Conservation (phyloP, 2,329 filamentous ascomycete genomes). For the Ophiostoma fasciatum region DNA sequence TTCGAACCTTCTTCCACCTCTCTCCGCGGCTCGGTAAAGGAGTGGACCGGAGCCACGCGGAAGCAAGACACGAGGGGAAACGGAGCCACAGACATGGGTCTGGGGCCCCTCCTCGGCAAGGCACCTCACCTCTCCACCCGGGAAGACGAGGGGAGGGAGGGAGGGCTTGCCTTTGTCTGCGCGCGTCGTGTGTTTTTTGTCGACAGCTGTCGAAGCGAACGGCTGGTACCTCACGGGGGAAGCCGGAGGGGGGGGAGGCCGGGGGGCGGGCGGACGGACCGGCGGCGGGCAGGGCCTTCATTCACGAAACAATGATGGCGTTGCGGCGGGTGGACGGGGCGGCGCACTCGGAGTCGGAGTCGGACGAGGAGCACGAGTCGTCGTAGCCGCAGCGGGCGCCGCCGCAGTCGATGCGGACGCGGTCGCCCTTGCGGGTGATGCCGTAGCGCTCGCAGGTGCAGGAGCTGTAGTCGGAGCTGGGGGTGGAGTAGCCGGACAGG, state of each 20-base stretch:
- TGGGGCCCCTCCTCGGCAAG: too few species aligned
- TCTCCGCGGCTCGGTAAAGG: slow-evolving; percentile 4
- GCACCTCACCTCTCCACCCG: too few species aligned
- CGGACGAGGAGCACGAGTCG: slow-evolving; percentile 53
- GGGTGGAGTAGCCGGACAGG: slow-evolving; percentile 65
- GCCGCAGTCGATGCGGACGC: slow-evolving; percentile 92
- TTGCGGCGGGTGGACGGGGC: slow-evolving; percentile 44
- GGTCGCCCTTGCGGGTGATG: slow-evolving; percentile 83
- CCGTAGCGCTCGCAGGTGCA: slow-evolving; percentile 96
- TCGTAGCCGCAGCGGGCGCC: slow-evolving; percentile 75
- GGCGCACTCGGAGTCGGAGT: slow-evolving; percentile 37
- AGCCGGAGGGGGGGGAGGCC: too few species aligned
- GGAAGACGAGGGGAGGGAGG: too few species aligned
- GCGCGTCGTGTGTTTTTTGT: too few species aligned
- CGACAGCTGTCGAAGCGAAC: too few species aligned
- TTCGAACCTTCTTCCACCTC: background rate
- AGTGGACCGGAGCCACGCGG: slow-evolving; percentile 4
- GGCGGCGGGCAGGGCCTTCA: too few species aligned
- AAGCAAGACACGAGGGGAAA: background rate
- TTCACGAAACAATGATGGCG: slow-evolving; percentile 42
- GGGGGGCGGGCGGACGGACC: too few species aligned
- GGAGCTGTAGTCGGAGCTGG: slow-evolving; percentile 57
- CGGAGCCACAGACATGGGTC: background rate
- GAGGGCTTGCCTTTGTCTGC: too few species aligned
- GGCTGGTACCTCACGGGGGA: too few species aligned